phyloP scores from a whole-genome alignment of 331 rosid genomes.

The Ulmus americana region DNA sequence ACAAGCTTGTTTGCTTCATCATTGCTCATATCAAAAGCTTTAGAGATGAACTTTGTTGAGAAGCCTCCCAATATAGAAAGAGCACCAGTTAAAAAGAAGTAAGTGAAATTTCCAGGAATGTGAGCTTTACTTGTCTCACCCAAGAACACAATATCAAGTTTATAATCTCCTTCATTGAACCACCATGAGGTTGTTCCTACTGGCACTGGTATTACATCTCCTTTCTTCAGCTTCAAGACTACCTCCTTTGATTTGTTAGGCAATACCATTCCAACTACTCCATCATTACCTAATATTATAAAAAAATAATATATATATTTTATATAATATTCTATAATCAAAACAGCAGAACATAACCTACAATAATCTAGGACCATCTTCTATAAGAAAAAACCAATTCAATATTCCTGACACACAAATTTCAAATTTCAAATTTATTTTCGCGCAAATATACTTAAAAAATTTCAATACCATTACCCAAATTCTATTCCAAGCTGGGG shows the following conservation, averaged over 20 bases:
- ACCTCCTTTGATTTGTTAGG: slow-evolving; percentile 29
- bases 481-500: too few species aligned
- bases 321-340: too few species aligned
- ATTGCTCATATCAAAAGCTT: slow-evolving; percentile 21
- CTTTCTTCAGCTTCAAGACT: slow-evolving; percentile 40
- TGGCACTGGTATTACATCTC: slow-evolving; percentile 48
- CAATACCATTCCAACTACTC: slow-evolving; percentile 41
- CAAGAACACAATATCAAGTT: slow-evolving; percentile 32
- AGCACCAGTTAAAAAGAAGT: slow-evolving; percentile 40
- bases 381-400: too few species aligned
- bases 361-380: too few species aligned
- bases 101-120: slow-evolving; percentile 39
- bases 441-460: too few species aligned
- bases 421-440: too few species aligned
- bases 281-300: slow-evolving; percentile 27
- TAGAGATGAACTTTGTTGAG: slow-evolving; percentile 33
- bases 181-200: slow-evolving; percentile 57
- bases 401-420: too few species aligned
- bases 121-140: slow-evolving; percentile 43
- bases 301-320: too few species aligned
- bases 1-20: slow-evolving; percentile 32
- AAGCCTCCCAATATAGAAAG: slow-evolving; percentile 37
- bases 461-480: too few species aligned
- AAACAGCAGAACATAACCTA: too few species aligned
- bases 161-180: slow-evolving; percentile 53